Conservation (phyloP, 2,329 filamentous ascomycete species). For the Taxawa tesnikishii region DNA sequence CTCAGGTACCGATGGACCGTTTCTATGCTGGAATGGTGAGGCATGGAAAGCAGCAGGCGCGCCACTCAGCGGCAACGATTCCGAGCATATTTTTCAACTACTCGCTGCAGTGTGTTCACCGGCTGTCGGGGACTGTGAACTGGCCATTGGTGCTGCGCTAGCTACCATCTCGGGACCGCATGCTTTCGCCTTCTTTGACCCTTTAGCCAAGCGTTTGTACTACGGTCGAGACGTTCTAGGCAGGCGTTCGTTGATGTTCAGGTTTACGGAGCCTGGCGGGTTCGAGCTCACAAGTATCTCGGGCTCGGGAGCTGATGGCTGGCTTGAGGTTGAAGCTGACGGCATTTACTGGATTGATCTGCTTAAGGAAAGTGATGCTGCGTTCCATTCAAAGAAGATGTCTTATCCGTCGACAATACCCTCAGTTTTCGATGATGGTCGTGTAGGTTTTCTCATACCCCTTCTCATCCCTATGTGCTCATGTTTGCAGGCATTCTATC, state of each 20-base stretch:
- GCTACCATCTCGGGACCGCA: constrained; percentile 53
- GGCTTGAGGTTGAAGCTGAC: constrained; percentile 74
- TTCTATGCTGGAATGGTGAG: constrained; percentile 96
- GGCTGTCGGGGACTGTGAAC: background rate
- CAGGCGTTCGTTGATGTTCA: constrained; percentile 62
- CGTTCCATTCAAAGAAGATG: no score
- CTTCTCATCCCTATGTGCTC: no score
- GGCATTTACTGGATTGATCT: constrained; percentile 63
- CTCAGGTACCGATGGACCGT: constrained; percentile 42
- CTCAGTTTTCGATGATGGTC: no score
- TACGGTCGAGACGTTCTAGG: constrained; percentile 83
- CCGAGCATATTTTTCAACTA: constrained; percentile 51
- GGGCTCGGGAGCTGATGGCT: constrained; percentile 40
- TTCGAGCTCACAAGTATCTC: constrained; percentile 62
- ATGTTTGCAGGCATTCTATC: no score
- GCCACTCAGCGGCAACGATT: constrained; percentile 64
- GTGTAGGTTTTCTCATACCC: no score
- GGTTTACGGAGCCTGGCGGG: constrained; percentile 33
- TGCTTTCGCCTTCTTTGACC: constrained; percentile 76
- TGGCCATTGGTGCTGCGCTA: constrained; percentile 6
- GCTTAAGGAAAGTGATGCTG: no score
- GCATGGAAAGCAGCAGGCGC: constrained; percentile 63
- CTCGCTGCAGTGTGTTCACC: constrained; percentile 28
- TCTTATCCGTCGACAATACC: no score
- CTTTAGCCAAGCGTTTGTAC: constrained; percentile 48